phyloP scores from a whole-genome alignment of 164 flowering plant species.

The Aristolochia contorta region DNA sequence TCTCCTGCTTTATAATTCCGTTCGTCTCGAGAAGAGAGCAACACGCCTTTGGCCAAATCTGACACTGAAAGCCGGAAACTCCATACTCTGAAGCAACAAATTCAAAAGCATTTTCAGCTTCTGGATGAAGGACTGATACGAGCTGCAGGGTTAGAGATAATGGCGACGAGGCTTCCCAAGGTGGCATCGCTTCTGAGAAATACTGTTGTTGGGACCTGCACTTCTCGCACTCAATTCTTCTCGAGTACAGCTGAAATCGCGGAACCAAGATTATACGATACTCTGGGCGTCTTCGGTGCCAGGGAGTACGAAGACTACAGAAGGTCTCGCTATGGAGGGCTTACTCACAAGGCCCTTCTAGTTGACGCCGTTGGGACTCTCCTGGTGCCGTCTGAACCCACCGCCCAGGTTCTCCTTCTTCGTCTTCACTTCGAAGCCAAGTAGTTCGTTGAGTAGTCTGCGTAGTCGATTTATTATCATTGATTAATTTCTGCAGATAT shows the following conservation, averaged over 20 bases:
- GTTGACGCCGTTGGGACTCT: conserved; percentile 97
- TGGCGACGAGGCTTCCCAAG: no score
- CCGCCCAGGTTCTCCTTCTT: conserved; percentile 58
- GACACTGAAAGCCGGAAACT: no score
- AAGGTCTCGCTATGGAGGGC: conserved; percentile 67
- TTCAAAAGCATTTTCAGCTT: no score
- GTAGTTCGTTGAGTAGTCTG: not conserved
- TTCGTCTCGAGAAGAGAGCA: no score
- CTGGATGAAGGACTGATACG: no score
- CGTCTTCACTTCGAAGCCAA: not conserved
- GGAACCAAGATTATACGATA: conserved; percentile 1
- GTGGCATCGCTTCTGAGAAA: no score
- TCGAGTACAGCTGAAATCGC: not conserved
- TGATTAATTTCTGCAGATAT: conserved; percentile 37
- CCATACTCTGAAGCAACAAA: no score
- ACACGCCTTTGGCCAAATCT: no score
- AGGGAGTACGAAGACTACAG: conserved; percentile 78
- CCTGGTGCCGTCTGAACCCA: conserved; percentile 86
- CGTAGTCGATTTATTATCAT: not conserved
- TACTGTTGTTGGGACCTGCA: not conserved
- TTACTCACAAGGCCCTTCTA: conserved; percentile 78
- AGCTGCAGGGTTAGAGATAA: no score
- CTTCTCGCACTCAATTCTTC: not conserved
- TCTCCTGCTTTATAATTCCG: no score
- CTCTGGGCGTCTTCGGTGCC: conserved; percentile 31